A percentile compares a stretch with the other conserved stretches of the same genome.
These are phyloP conservation scores for Neofusicoccum cordaticola DNA, from an alignment of 2,329 filamentous ascomycete genomes.

Conservation along the genomic window DNA sequence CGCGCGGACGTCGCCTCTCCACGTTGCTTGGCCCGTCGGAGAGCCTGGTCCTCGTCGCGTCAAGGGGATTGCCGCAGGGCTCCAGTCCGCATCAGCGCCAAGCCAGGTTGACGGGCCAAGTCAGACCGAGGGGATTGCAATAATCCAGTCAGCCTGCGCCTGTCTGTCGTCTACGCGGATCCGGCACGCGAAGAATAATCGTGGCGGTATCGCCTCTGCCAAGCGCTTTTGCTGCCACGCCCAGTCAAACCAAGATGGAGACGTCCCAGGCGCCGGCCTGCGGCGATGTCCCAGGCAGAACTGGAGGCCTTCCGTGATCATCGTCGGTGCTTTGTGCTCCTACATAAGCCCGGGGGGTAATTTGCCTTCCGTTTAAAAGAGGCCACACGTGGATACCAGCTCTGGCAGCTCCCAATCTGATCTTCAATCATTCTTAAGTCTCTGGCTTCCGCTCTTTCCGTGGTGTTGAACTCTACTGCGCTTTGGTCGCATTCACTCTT, in stretches of 20 bases:
- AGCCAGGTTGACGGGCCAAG: constrained; percentile 4
- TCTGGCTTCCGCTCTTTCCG: neutral
- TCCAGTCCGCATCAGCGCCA: constrained; percentile 10
- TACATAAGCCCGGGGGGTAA: neutral
- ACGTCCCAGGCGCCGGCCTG: neutral
- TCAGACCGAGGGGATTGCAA: neutral
- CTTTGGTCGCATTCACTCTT: neutral
- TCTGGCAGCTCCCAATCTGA: neutral
- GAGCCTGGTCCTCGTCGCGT: neutral
- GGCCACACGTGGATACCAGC: neutral
- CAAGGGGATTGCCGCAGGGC: neutral
- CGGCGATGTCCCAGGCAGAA: neutral
- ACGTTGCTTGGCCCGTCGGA: neutral
- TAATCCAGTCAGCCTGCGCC: neutral
- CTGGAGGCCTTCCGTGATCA: neutral
- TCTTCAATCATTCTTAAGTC: neutral
- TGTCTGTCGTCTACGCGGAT: neutral
- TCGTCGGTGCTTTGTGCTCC: neutral
- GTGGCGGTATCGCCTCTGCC: neutral
- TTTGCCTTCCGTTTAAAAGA: neutral
- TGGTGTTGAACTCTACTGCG: constrained; percentile 1
- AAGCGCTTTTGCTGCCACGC: constrained; percentile 1
- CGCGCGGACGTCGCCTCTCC: neutral
- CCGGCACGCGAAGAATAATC: neutral
- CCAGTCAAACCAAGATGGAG: constrained; percentile 11